phyloP scores from a whole-genome alignment of 2,329 filamentous ascomycete species.

The Emmonsiellopsis sp. region DNA sequence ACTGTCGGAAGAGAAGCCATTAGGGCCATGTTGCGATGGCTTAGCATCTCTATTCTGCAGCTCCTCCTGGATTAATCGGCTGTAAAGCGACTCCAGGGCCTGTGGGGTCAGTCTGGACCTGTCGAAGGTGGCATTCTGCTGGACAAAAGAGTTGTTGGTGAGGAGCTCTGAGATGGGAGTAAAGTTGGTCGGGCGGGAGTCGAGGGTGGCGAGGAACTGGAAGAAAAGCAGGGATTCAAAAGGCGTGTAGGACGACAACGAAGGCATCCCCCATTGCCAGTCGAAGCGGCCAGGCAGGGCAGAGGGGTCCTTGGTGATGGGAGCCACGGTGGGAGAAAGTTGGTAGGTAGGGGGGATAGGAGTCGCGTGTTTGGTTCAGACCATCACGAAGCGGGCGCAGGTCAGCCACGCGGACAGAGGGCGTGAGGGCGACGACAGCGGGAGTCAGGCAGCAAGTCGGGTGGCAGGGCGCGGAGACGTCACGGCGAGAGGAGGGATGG shows the following conservation, averaged over 20 bases:
- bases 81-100: conserved; percentile 69
- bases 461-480: too few relatives aligned
- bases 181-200: conserved; percentile 58
- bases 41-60: conserved; percentile 38
- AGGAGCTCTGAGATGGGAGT: conserved; percentile 64
- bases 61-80: conserved; percentile 68
- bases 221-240: conserved; percentile 82
- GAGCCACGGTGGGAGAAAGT: conserved; percentile 25
- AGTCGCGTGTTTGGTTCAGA: neutral
- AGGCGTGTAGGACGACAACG: conserved; percentile 61
- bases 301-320: conserved; percentile 21
- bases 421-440: too few relatives aligned
- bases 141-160: conserved; percentile 63
- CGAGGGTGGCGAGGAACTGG: conserved; percentile 64
- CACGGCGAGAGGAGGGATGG: too few relatives aligned
- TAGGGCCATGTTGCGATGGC: conserved; percentile 22
- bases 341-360: neutral
- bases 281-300: conserved; percentile 29
- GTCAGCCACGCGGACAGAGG: too few relatives aligned
- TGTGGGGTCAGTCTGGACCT: conserved; percentile 64
- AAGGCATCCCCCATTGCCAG: conserved; percentile 48
- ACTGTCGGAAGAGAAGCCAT: conserved; percentile 21
- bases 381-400: neutral
- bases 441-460: too few relatives aligned
- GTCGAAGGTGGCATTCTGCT: conserved; percentile 63